These are phyloP conservation scores for Fusarium udum DNA, from an alignment of 2,329 filamentous ascomycete genomes.

Conservation along the genomic window DNA sequence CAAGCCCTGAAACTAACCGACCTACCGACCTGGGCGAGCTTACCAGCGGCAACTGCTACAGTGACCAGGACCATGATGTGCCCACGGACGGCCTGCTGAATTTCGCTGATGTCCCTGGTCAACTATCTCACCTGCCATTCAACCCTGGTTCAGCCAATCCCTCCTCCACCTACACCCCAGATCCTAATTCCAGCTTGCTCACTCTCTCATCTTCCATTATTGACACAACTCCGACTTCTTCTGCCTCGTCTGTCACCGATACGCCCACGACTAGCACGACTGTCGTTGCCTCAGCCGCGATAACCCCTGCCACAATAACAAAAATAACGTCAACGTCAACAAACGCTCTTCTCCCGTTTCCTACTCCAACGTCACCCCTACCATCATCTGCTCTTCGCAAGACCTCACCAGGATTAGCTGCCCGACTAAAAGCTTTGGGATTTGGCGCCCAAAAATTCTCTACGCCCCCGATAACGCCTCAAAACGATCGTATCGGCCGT, in stretches of 20 bases:
- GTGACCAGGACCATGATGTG: constrained; percentile 43
- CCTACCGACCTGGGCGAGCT: constrained; percentile 31
- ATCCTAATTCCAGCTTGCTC: constrained; percentile 40
- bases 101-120: constrained; percentile 44
- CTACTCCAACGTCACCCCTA: constrained; percentile 39
- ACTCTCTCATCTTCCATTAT: constrained; percentile 33
- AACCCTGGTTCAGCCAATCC: constrained; percentile 43
- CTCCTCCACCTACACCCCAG: constrained; percentile 38
- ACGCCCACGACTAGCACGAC: constrained; percentile 23
- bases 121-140: constrained; percentile 41
- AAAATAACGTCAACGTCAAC: constrained; percentile 41
- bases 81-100: constrained; percentile 41
- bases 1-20: constrained; percentile 27
- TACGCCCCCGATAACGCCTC: constrained; percentile 39
- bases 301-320: constrained; percentile 32
- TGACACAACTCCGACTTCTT: constrained; percentile 36
- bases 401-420: constrained; percentile 71
- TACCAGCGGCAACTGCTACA: constrained; percentile 28
- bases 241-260: constrained; percentile 26
- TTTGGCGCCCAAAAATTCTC: constrained; percentile 60
- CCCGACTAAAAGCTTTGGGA: constrained; percentile 71
- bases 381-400: constrained; percentile 57
- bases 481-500: constrained; percentile 67
- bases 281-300: constrained; percentile 33
- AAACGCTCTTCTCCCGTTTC: constrained; percentile 32